Evolutionary conservation across 306 rosid species (phyloP).

Genomic region (Gynostemma pentaphyllum): DNA sequence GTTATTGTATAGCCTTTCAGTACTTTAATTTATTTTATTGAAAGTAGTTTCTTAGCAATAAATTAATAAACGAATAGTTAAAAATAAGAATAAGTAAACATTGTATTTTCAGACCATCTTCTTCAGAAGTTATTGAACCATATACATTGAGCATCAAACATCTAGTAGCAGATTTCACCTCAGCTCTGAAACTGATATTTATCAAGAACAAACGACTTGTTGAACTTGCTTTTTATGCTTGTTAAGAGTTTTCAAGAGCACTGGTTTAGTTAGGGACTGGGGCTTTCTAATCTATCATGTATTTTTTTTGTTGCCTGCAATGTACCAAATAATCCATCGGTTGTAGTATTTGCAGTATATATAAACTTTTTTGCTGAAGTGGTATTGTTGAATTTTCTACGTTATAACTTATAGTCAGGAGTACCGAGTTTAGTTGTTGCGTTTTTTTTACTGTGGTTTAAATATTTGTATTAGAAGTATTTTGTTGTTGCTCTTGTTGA

Average conservation of each 20-base stretch:
- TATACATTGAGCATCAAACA: not conserved
- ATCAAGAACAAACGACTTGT: not conserved
- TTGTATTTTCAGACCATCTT: not conserved
- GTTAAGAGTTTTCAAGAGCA: not conserved
- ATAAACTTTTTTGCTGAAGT: not conserved
- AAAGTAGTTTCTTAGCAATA: no score
- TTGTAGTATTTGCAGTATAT: not conserved
- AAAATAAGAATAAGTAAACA: no score
- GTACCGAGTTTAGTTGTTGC: not conserved
- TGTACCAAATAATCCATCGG: not conserved
- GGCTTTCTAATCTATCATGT: not conserved
- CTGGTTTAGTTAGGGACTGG: not conserved
- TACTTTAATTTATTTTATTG: no score
- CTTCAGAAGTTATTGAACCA: not conserved
- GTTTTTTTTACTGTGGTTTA: not conserved
- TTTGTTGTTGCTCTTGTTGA: not conserved
- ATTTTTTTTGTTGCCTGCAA: not conserved
- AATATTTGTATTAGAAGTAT: not conserved
- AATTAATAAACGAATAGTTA: no score
- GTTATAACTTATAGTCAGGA: no score
- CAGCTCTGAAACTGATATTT: not conserved
- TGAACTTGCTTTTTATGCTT: constrained; percentile 4
- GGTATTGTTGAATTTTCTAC: not conserved
- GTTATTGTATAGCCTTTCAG: no score
- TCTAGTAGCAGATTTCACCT: not conserved